Base-by-base conservation (phyloP, 2,329 filamentous ascomycete genomes). In the Akanthomyces uredinophilus region DNA sequence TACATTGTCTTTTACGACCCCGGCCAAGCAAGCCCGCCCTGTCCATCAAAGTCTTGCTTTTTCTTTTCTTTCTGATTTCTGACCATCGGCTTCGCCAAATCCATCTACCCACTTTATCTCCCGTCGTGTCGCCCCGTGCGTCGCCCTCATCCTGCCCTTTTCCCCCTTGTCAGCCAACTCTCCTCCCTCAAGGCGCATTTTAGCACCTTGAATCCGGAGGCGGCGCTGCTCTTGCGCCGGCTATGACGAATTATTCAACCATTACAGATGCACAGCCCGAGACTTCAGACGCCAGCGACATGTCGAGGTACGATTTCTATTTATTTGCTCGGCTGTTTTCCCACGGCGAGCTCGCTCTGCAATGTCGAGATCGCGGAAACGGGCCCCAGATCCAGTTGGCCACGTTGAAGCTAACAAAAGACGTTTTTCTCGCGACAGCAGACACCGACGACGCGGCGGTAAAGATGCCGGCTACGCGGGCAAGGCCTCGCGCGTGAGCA, bases 401-500 rank as follows among this genome's bases (percentile, higher is more conserved):
- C 59, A 50, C 27, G 39, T 56, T 51, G 35, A 57, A 55, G 60
- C 54, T 63, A 55, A 61, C 35, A 20, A 16, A 41, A 50, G 46
- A 62, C 67, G 39, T 64, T 59, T 64, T 58, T 55, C 43, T 41
- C 24, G 44, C 43, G 27, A 60, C 49, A 52, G n/a, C 64, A 84
- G 83, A 74, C 75, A 76, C 71, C 84, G 87, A 73, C 78, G 82
- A 68, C 80, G 87, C 71, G 84, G 83, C 66, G 87, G 88, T 69
- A 92, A 92, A 77, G 86, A 90, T 74, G 84, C 82, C 62, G 89
- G 89, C 64, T 70, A 74, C 63, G 72, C 72, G 27, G 93, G 95
- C 60, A 85, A 93, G 71, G 95, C 95, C 68, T 90, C 91, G 68
- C 96, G 91, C 86, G 75, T 89, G 60, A 96, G 92, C 78, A 96